Percentiles rank a stretch among this genome's conserved stretches.
Conservation (phyloP, 345 rosid species). For the Lepidium africanum region DNA sequence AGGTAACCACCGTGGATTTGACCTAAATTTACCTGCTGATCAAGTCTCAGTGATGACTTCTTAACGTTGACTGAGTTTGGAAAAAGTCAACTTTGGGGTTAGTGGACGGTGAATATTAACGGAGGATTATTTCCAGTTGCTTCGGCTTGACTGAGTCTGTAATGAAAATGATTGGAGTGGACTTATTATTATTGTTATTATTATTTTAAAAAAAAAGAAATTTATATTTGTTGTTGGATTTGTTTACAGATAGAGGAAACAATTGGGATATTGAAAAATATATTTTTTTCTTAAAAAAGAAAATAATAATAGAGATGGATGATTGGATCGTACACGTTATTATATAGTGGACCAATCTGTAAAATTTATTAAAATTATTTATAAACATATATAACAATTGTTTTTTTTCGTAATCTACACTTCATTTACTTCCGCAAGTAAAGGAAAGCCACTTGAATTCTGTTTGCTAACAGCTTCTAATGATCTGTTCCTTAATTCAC, state of each 20-base stretch:
- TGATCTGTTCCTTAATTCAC: conserved; percentile 22
- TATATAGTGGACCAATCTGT: conserved; percentile 14
- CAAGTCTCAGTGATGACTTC: conserved; percentile 19
- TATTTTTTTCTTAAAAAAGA: neutral
- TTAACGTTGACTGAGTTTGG: conserved; percentile 11
- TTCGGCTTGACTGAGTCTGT: conserved; percentile 25
- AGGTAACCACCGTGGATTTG: conserved; percentile 43
- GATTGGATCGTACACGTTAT: conserved; percentile 29
- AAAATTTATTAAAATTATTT: neutral
- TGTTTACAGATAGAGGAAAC: conserved; percentile 25
- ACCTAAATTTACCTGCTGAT: conserved; percentile 57
- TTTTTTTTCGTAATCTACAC: conserved; percentile 14
- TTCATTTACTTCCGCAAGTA: conserved; percentile 29
- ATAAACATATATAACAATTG: neutral
- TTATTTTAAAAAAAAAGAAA: neutral
- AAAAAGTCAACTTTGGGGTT: conserved; percentile 23
- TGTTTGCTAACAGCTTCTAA: conserved; percentile 17
- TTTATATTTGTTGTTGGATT: conserved; percentile 26
- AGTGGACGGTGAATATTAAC: conserved; percentile 21
- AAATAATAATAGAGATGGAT: conserved; percentile 7
- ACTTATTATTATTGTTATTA: conserved; percentile 14
- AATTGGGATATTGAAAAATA: conserved; percentile 7
- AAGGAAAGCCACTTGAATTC: conserved; percentile 32
- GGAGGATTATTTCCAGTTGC: conserved; percentile 15
- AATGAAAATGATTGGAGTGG: conserved; percentile 34